Conservation (phyloP, 805 yeast species). For the Wickerhamomyces mucosus region DNA sequence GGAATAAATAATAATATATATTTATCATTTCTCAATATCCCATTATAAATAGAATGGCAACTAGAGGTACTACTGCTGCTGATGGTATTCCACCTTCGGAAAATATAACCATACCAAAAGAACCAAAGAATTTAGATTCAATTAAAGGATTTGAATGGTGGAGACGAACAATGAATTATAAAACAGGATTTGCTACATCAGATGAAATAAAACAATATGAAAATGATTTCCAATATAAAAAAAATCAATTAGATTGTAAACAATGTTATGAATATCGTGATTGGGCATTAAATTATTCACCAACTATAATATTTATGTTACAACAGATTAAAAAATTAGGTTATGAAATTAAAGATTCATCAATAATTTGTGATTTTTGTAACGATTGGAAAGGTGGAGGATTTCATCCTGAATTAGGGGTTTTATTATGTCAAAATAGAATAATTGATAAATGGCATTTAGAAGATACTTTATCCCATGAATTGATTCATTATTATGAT, state of each 20-base stretch:
- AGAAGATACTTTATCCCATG: conserved; percentile 90
- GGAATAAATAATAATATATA: no score
- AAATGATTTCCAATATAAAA: conserved; percentile 36
- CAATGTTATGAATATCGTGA: conserved; percentile 67
- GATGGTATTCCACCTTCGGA: conserved; percentile 2
- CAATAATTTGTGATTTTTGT: conserved; percentile 74
- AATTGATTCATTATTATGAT: conserved; percentile 89
- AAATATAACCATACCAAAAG: conserved; percentile 2
- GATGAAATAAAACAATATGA: conserved; percentile 49
- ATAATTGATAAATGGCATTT: conserved; percentile 58
- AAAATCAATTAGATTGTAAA: conserved; percentile 46
- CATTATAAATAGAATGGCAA: no score
- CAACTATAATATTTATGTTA: conserved; percentile 78
- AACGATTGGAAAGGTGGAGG: conserved; percentile 86
- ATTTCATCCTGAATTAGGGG: conserved; percentile 83
- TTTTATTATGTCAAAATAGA: conserved; percentile 79
- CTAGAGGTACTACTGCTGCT: no score
- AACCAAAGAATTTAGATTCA: conserved; percentile 9
- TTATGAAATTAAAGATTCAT: conserved; percentile 37
- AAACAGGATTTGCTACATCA: conserved; percentile 56
- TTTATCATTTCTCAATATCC: no score
- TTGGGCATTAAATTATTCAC: conserved; percentile 75
- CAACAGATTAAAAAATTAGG: conserved; percentile 62
- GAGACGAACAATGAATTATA: conserved; percentile 62
- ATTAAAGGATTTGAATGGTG: conserved; percentile 65